These are phyloP conservation scores for Moniliella sp. DNA, from an alignment of 1,284 basidiomycete species.

Conservation along the genomic window DNA sequence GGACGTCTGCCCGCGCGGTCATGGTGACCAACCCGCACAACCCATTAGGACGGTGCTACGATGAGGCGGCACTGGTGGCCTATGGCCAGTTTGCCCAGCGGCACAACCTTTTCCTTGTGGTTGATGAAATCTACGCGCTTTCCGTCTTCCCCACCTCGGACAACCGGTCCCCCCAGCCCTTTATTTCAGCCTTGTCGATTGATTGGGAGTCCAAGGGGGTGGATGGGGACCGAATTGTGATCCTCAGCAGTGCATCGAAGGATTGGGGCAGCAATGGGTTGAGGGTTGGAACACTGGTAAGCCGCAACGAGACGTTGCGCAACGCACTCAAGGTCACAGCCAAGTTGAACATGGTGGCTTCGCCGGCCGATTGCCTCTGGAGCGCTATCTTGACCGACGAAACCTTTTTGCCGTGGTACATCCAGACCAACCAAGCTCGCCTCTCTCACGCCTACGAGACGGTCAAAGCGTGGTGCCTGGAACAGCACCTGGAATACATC, in stretches of 20 bases:
- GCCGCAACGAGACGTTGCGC: conserved; percentile 5
- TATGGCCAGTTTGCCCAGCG: conserved; percentile 5
- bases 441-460: conserved; percentile 4
- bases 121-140: conserved; percentile 5
- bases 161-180: conserved; percentile 1
- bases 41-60: conserved; percentile 6
- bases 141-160: conserved; percentile 3
- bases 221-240: conserved; percentile 1
- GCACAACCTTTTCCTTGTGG: conserved; percentile 5
- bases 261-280: neutral
- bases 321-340: conserved; percentile 10
- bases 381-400: conserved; percentile 8
- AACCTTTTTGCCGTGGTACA: conserved; percentile 13
- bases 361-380: conserved; percentile 40
- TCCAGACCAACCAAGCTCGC: conserved; percentile 40
- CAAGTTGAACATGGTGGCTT: conserved; percentile 16
- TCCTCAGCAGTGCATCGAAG: conserved; percentile 3
- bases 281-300: conserved; percentile 9
- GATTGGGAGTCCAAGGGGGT: conserved; percentile 21
- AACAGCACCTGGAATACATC: conserved; percentile 4
- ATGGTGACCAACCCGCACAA: conserved; percentile 7
- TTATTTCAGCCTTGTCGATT: conserved; percentile 5
- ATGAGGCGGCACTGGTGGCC: conserved; percentile 2
- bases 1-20: conserved; percentile 1
- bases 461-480: conserved; percentile 3